phyloP scores from a whole-genome alignment of 2,329 filamentous ascomycete species.

The Aureobasidium sp. region DNA sequence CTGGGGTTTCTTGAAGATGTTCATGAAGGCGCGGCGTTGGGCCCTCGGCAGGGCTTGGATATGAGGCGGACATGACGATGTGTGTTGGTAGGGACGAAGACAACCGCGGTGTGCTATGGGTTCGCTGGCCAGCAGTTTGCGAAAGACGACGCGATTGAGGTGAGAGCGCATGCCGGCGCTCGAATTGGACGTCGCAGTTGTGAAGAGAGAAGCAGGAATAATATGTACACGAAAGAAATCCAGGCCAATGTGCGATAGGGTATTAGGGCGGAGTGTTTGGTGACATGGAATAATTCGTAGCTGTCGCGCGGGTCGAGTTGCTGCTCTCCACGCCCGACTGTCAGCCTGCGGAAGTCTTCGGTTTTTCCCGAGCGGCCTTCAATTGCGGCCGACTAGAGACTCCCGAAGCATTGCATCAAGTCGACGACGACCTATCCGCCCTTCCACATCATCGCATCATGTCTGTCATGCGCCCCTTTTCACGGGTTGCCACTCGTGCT shows the following conservation, averaged over 20 bases:
- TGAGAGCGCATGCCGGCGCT: conserved; percentile 49
- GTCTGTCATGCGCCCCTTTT: conserved; percentile 6
- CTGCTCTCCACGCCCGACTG: neutral
- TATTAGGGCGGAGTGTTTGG: neutral
- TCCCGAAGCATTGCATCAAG: neutral
- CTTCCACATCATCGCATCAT: neutral
- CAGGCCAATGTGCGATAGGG: neutral
- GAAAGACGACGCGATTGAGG: conserved; percentile 54
- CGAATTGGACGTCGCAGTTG: neutral
- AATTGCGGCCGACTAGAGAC: conserved; percentile 8
- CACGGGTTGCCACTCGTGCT: neutral
- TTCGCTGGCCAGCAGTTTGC: conserved; percentile 48
- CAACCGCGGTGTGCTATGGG: conserved; percentile 40
- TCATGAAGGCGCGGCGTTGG: conserved; percentile 54
- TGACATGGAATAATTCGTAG: neutral
- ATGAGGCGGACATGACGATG: conserved; percentile 23
- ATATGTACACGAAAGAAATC: neutral
- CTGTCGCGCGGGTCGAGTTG: neutral
- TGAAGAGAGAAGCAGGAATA: neutral
- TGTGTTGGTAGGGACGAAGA: conserved; percentile 27
- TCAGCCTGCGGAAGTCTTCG: neutral
- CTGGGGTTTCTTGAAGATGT: conserved; percentile 53
- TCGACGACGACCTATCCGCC: neutral
- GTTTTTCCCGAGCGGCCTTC: neutral
- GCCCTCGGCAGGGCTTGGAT: neutral